Conservation (phyloP, 106 monocot species). For the Acorus gramineus region DNA sequence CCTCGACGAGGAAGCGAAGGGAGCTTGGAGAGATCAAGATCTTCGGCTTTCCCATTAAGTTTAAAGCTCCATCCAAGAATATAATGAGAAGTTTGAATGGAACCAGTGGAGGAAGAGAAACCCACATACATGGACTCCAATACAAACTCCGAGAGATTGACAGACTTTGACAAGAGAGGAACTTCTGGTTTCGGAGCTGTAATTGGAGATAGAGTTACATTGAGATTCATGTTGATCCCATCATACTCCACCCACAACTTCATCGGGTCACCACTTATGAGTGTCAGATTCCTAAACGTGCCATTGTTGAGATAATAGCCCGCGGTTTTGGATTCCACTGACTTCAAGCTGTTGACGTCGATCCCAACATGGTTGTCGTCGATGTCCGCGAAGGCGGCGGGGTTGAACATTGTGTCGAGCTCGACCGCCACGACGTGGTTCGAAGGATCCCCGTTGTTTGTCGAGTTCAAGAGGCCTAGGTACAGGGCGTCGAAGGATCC, state of each 20-base stretch:
- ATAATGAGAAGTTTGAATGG: too few relatives aligned
- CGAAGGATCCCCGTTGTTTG: conserved; percentile 4
- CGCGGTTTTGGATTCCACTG: not conserved
- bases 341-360: conserved; percentile 13
- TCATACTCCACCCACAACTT: conserved; percentile 21
- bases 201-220: not conserved
- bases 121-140: too few relatives aligned
- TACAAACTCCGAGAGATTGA: too few relatives aligned
- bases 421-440: conserved; percentile 1
- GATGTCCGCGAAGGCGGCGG: conserved; percentile 5
- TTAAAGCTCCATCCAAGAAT: not conserved
- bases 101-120: too few relatives aligned
- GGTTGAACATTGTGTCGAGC: conserved; percentile 16
- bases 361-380: conserved; percentile 18
- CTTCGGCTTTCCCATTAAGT: not conserved
- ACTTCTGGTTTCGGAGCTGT: too few relatives aligned
- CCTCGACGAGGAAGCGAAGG: not conserved
- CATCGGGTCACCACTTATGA: conserved; percentile 7
- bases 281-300: conserved; percentile 2
- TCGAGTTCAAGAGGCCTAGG: conserved; percentile 22
- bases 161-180: too few relatives aligned
- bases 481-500: conserved; percentile 10
- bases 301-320: conserved; percentile 6
- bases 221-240: not conserved
- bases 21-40: not conserved